phyloP scores from a whole-genome alignment of 768 basidiomycete species.

The Nevesoporus exiguus region DNA sequence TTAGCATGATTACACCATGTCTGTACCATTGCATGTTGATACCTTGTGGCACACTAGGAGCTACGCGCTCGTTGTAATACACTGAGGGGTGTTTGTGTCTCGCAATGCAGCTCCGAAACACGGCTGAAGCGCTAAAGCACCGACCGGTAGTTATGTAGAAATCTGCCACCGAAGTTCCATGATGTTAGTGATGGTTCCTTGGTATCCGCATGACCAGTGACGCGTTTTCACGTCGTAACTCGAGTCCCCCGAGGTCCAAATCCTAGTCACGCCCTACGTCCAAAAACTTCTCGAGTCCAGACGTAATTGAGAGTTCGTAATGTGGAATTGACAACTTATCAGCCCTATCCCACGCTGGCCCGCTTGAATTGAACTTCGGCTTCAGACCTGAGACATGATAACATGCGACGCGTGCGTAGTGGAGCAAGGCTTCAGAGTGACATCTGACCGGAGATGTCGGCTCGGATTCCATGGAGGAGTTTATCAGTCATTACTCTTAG shows the following conservation, averaged over 20 bases:
- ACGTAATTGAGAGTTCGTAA: background rate
- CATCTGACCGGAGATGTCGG: conserved; percentile 1
- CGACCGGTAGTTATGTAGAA: background rate
- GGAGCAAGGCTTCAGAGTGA: background rate
- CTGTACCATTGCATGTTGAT: conserved; percentile 27
- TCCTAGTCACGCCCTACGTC: no score
- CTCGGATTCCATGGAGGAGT: background rate
- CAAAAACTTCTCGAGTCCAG: background rate
- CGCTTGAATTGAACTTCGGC: background rate
- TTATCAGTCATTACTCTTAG: background rate
- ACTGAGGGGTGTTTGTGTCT: background rate
- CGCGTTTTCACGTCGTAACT: background rate
- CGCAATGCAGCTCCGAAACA: background rate
- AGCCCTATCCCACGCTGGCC: background rate
- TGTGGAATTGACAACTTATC: background rate
- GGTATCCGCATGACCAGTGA: conserved; percentile 1
- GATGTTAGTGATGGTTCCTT: background rate
- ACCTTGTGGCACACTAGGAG: conserved; percentile 7
- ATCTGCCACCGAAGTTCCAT: conserved; percentile 1
- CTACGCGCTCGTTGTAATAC: conserved; percentile 5
- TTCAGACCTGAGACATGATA: background rate
- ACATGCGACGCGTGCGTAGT: background rate
- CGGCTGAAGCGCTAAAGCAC: no score
- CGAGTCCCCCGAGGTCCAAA: background rate
- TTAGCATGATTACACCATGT: conserved; percentile 27